These are phyloP conservation scores for Talaromyces sp. DNA, from an alignment of 2,329 filamentous ascomycete genomes.

Conservation along the genomic window DNA sequence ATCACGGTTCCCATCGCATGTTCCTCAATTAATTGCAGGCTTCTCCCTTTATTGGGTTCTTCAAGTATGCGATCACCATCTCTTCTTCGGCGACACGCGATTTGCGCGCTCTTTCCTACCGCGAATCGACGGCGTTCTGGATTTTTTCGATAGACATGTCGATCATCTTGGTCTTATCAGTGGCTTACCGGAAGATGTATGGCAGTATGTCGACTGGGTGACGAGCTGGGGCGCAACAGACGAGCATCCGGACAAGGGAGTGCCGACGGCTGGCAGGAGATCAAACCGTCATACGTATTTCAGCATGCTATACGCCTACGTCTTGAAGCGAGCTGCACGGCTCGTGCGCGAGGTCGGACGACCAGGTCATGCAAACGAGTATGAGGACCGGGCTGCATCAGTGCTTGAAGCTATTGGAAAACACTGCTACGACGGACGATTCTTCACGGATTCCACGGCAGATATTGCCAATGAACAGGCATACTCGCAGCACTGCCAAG, in stretches of 20 bases:
- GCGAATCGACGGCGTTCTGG: conserved; percentile 14
- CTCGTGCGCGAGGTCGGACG: conserved; percentile 20
- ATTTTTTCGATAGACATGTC: not conserved
- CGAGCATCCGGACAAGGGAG: conserved; percentile 33
- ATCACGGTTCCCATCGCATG: conserved; percentile 27
- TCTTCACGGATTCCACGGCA: conserved; percentile 30
- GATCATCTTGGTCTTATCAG: conserved; percentile 21
- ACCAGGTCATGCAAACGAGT: not conserved
- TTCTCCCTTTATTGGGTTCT: conserved; percentile 33
- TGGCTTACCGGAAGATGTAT: conserved; percentile 20
- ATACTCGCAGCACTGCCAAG: conserved; percentile 28
- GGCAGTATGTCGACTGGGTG: conserved; percentile 35
- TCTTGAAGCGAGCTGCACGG: conserved; percentile 28
- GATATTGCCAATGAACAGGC: conserved; percentile 19
- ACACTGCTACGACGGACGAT: conserved; percentile 27
- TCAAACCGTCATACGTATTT: conserved; percentile 39
- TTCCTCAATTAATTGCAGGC: conserved; percentile 24
- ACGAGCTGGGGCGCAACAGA: conserved; percentile 26
- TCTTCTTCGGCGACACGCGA: conserved; percentile 25
- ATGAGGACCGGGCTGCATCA: conserved; percentile 15
- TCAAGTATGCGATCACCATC: conserved; percentile 26
- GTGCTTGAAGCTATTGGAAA: conserved; percentile 19
- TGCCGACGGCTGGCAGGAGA: conserved; percentile 33
- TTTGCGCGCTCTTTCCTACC: conserved; percentile 21
- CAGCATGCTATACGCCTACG: conserved; percentile 37